A percentile compares a stretch with the other conserved stretches of the same genome.
Evolutionary conservation across 2,329 filamentous ascomycete species (phyloP).

Genomic region (Diaporthe sp.): DNA sequence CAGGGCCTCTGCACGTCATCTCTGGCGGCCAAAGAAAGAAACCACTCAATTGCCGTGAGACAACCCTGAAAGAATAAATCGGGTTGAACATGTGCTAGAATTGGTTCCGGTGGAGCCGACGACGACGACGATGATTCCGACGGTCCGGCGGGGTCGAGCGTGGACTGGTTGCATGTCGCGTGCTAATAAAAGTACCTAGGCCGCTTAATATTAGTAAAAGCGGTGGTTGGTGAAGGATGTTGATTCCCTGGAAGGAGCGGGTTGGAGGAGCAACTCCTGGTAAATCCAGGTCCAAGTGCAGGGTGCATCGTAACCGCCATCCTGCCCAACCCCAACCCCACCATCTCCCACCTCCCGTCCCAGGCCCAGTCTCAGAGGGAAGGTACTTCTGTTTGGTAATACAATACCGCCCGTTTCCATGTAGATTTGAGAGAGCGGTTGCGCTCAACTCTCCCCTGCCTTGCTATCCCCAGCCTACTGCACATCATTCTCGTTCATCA

Average conservation of each 20-base stretch:
- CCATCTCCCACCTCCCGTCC: neutral
- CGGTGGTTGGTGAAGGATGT: conserved; percentile 31
- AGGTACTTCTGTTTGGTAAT: conserved; percentile 14
- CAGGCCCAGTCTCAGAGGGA: neutral
- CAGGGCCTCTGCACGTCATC: conserved; percentile 1
- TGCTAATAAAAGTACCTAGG: conserved; percentile 11
- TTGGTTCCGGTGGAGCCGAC: neutral
- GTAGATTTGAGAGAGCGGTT: neutral
- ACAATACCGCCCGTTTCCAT: neutral
- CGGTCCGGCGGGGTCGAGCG: neutral
- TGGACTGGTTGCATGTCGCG: conserved; percentile 7
- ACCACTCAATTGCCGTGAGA: conserved; percentile 17
- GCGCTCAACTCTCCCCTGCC: conserved; percentile 12
- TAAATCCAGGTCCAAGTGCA: neutral
- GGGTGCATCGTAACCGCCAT: neutral
- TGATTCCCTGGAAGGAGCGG: conserved; percentile 27
- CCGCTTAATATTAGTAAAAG: conserved; percentile 27
- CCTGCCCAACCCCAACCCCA: conserved; percentile 24
- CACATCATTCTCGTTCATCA: neutral
- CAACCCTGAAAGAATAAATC: neutral
- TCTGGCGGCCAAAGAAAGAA: neutral
- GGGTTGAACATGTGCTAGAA: neutral
- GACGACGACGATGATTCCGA: neutral
- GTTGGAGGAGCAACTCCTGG: conserved; percentile 31
- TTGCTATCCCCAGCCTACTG: conserved; percentile 7